phyloP scores from a whole-genome alignment of 2,329 filamentous ascomycete genomes.

The Celoporthe dispersa region DNA sequence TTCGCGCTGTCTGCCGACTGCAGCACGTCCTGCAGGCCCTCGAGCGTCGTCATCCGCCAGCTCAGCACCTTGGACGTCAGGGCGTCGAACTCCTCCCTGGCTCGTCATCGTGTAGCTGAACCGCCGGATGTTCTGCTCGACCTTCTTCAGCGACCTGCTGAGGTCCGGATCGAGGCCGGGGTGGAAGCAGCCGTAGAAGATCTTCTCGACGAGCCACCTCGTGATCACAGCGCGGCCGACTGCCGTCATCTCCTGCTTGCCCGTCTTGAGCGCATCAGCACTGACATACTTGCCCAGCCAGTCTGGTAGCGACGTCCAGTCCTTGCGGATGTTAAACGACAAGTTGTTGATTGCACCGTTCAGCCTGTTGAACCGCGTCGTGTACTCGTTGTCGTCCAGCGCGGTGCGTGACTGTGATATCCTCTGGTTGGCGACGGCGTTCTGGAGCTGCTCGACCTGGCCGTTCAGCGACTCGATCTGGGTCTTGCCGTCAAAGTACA shows the following conservation, averaged over 20 bases:
- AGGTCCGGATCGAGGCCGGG: conserved; percentile 79
- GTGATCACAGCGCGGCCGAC: conserved; percentile 88
- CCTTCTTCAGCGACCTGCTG: conserved; percentile 78
- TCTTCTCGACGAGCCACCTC: conserved; percentile 86
- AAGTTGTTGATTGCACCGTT: conserved; percentile 95
- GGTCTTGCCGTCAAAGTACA: conserved; percentile 94
- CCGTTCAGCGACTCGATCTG: conserved; percentile 87
- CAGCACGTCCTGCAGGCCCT: conserved; percentile 79
- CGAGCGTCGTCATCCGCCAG: conserved; percentile 92
- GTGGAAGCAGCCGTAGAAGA: conserved; percentile 93
- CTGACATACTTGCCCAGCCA: conserved; percentile 85
- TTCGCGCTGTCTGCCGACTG: conserved; percentile 67
- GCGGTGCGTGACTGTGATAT: conserved; percentile 93
- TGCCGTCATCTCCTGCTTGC: conserved; percentile 97
- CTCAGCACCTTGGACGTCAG: conserved; percentile 84
- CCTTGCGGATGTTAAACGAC: conserved; percentile 93
- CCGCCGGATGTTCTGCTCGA: conserved; percentile 85
- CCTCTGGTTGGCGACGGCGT: conserved; percentile 94
- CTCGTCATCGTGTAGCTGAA: conserved; percentile 75
- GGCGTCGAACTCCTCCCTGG: conserved; percentile 86
- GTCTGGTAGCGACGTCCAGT: conserved; percentile 80
- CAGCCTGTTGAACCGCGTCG: conserved; percentile 83
- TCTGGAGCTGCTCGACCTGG: conserved; percentile 93
- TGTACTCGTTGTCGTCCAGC: conserved; percentile 93
- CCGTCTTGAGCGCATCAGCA: conserved; percentile 80